Evolutionary conservation across 2,329 filamentous ascomycete genomes (phyloP).

Genomic region (Periconia digitata): DNA sequence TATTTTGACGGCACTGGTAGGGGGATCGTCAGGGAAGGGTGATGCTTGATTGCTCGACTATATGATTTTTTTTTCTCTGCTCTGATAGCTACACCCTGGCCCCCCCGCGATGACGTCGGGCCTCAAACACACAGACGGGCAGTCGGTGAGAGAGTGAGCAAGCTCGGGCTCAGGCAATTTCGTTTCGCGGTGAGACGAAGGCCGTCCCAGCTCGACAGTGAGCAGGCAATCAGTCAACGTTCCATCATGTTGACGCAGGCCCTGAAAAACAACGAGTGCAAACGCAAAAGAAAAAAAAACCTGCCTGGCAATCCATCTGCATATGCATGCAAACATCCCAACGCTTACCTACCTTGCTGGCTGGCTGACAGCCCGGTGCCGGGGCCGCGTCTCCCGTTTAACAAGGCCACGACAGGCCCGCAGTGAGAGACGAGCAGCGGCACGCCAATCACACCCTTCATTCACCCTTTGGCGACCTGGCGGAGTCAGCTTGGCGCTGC

Average conservation of each 20-base stretch:
- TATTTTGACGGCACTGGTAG: too few species aligned
- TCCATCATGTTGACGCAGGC: constrained; percentile 9
- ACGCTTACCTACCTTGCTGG: too few species aligned
- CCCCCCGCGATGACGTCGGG: constrained; percentile 17
- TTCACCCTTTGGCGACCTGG: too few species aligned
- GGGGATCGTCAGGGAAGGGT: too few species aligned
- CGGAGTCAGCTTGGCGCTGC: not conserved
- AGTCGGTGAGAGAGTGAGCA: not conserved
- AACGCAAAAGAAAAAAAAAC: not conserved
- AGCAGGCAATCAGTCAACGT: constrained; percentile 2
- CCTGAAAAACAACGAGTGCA: not conserved
- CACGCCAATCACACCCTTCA: not conserved
- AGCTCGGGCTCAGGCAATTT: not conserved
- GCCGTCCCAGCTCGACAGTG: not conserved
- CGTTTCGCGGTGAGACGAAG: not conserved
- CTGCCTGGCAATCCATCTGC: not conserved
- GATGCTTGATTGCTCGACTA: too few species aligned
- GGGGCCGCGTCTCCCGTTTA: too few species aligned
- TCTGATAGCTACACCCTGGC: not conserved
- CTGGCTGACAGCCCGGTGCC: too few species aligned
- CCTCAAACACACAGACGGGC: constrained; percentile 1
- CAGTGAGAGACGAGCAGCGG: not conserved
- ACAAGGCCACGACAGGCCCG: too few species aligned
- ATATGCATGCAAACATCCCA: not conserved
- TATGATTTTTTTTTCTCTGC: not conserved